Evolutionary conservation across 257 asterid genomes (phyloP).

Genomic region (Avicennia marina): DNA sequence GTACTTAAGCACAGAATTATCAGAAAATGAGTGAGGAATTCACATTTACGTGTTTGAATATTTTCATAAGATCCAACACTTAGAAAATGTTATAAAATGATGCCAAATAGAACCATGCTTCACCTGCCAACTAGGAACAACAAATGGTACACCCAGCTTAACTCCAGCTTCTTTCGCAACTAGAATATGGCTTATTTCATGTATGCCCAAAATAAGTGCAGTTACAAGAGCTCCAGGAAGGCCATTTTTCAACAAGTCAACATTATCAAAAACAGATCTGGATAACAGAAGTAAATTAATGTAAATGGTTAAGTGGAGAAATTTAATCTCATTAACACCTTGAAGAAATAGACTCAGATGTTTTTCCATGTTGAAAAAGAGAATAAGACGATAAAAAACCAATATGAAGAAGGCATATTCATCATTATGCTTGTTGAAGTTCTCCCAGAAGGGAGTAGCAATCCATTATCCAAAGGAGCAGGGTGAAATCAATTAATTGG

Average conservation of each 20-base stretch:
- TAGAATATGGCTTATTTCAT: conserved; percentile 73
- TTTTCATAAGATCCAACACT: not conserved
- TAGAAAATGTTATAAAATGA: not conserved
- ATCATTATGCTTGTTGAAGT: too few species aligned
- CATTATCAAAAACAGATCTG: conserved; percentile 76
- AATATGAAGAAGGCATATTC: too few species aligned
- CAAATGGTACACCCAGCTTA: conserved; percentile 80
- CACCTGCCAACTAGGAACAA: conserved; percentile 99
- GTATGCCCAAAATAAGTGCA: conserved; percentile 68
- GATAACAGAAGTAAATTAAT: conserved; percentile 14
- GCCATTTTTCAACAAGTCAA: conserved; percentile 67
- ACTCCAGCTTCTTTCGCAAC: conserved; percentile 72
- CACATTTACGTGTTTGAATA: not conserved
- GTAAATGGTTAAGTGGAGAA: conserved; percentile 5
- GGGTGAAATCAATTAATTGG: too few species aligned
- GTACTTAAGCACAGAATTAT: not conserved
- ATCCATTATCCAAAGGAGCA: too few species aligned
- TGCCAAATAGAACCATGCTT: conserved; percentile 20
- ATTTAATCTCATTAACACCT: not conserved
- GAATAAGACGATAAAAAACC: too few species aligned
- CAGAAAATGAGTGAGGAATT: not conserved
- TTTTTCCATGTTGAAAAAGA: too few species aligned
- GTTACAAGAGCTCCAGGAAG: conserved; percentile 95
- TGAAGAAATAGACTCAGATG: not conserved
- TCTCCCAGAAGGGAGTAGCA: too few species aligned